Evolutionary conservation across 2,329 filamentous ascomycete genomes (phyloP).

Genomic region (Apiospora saccharicola): DNA sequence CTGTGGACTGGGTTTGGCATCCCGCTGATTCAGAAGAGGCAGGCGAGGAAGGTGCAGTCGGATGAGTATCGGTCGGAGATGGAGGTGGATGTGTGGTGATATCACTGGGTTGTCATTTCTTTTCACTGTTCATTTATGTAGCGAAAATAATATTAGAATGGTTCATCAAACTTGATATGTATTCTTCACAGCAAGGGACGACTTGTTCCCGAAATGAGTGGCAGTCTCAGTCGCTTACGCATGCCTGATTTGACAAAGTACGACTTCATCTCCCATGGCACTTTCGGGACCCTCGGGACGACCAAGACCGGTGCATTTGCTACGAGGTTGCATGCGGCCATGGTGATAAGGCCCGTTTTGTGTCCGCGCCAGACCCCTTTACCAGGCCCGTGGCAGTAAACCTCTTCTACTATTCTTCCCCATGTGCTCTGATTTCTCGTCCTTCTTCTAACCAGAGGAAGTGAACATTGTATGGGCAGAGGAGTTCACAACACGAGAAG

Average conservation of each 20-base stretch:
- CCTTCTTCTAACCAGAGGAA: no score
- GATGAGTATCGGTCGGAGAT: slow-evolving; percentile 8
- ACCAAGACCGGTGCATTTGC: no score
- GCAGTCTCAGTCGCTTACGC: background rate
- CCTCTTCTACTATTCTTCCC: no score
- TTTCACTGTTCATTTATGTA: background rate
- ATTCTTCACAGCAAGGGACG: background rate
- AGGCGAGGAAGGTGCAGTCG: slow-evolving; percentile 12
- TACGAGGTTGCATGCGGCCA: no score
- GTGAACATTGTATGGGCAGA: no score
- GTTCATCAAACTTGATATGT: background rate
- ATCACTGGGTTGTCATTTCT: background rate
- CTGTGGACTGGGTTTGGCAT: slow-evolving; percentile 30
- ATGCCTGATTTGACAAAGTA: background rate
- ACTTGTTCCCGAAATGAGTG: background rate
- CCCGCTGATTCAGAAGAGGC: slow-evolving; percentile 34
- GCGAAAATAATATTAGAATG: background rate
- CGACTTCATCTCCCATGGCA: background rate
- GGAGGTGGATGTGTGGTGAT: background rate
- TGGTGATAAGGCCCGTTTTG: no score
- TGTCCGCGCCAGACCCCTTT: no score
- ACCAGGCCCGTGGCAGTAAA: no score
- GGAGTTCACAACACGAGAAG: no score
- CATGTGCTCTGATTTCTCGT: no score
- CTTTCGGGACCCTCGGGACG: no score